Evolutionary conservation across 805 yeast genomes (phyloP).

Genomic region (Schizosaccharomyces osmophilus): DNA sequence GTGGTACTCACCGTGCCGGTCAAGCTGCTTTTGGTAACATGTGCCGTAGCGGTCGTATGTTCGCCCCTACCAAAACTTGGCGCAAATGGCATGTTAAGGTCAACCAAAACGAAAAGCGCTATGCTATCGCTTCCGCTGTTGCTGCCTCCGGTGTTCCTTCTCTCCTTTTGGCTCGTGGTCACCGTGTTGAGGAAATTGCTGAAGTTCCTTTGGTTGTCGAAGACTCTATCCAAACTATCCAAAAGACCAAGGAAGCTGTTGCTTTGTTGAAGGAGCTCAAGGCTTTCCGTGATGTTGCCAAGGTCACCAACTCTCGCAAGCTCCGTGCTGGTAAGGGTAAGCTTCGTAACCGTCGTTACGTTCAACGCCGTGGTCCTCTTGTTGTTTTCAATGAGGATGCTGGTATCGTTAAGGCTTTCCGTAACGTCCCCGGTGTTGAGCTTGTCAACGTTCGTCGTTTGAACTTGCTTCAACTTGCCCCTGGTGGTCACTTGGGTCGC

Average conservation of each 20-base stretch:
- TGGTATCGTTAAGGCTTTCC: slow-evolving; percentile 93
- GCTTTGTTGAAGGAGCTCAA: slow-evolving; percentile 95
- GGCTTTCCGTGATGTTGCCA: slow-evolving; percentile 93
- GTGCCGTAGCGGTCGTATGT: slow-evolving; percentile 99
- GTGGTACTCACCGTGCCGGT: slow-evolving; percentile 99
- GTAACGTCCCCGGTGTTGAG: slow-evolving; percentile 99
- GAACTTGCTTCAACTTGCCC: slow-evolving; percentile 94
- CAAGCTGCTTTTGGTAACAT: slow-evolving; percentile 99
- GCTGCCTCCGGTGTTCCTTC: slow-evolving; percentile 98
- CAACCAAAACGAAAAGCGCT: slow-evolving; percentile 99
- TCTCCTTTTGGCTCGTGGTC: slow-evolving; percentile 97
- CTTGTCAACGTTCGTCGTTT: slow-evolving; percentile 75
- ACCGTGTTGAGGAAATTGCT: slow-evolving; percentile 93
- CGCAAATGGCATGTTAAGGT: slow-evolving; percentile 99
- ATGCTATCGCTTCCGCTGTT: slow-evolving; percentile 98
- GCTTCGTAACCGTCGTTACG: slow-evolving; percentile 97
- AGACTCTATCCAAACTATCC: slow-evolving; percentile 70
- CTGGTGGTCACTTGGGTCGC: slow-evolving; percentile 99
- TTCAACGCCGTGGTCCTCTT: slow-evolving; percentile 98
- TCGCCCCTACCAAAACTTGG: slow-evolving; percentile 99
- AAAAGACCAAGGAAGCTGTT: slow-evolving; percentile 95
- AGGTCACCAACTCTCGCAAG: slow-evolving; percentile 96
- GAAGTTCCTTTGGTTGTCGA: slow-evolving; percentile 97
- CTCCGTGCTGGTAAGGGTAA: slow-evolving; percentile 99
- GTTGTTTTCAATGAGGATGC: slow-evolving; percentile 88